Conservation (phyloP, 2,329 filamentous ascomycete genomes). For the Beauveria sp. region DNA sequence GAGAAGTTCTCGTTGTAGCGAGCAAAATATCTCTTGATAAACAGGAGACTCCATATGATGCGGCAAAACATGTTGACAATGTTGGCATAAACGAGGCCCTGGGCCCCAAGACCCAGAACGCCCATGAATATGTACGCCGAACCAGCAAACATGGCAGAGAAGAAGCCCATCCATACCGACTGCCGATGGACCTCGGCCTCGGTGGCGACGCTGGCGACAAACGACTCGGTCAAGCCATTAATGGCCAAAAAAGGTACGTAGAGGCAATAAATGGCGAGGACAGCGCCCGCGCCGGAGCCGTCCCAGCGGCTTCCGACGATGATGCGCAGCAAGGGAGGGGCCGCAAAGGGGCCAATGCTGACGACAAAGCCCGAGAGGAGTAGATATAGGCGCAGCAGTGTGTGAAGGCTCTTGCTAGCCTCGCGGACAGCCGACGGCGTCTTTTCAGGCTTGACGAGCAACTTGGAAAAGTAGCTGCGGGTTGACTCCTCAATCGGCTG, state of each 20-base stretch:
- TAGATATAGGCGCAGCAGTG: constrained; percentile 64
- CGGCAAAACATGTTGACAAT: constrained; percentile 82
- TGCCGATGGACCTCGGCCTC: constrained; percentile 68
- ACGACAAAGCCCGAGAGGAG: constrained; percentile 64
- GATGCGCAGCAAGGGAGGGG: constrained; percentile 64
- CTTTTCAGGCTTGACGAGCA: constrained; percentile 43
- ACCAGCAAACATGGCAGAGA: constrained; percentile 67
- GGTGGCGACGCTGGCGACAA: constrained; percentile 80
- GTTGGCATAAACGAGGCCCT: constrained; percentile 79
- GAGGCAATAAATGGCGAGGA: constrained; percentile 77
- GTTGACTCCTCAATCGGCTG: constrained; percentile 97
- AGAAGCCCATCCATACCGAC: constrained; percentile 74
- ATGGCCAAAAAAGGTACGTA: constrained; percentile 83
- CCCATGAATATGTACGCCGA: constrained; percentile 69
- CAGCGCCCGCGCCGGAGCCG: constrained; percentile 60
- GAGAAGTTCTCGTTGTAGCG: constrained; percentile 30
- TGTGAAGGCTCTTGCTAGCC: constrained; percentile 46
- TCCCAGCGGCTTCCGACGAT: constrained; percentile 75
- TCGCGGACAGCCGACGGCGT: constrained; percentile 26
- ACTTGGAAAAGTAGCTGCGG: constrained; percentile 78
- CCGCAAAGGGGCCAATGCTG: constrained; percentile 65
- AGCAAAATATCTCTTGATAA: constrained; percentile 60
- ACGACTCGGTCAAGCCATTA: constrained; percentile 88
- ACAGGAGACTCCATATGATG: constrained; percentile 70
- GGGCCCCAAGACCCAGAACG: constrained; percentile 62